Base-by-base conservation (phyloP, 495 filamentous ascomycete genomes). In the Tuber aestivum region DNA sequence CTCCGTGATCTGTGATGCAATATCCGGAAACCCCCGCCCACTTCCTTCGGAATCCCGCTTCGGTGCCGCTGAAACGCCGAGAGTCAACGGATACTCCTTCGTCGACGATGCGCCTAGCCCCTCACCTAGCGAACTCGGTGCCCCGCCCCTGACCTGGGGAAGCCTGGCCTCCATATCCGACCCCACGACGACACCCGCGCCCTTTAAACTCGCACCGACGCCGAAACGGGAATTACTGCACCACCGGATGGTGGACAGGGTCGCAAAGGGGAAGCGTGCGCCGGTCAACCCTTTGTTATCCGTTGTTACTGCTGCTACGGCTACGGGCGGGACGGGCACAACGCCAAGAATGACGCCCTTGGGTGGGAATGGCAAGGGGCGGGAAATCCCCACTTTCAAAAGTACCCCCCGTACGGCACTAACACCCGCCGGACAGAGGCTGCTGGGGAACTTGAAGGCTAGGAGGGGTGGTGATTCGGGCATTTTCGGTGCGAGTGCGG, bases 11-110 rank as follows among this genome's bases (percentile, higher is more conserved):
- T 87, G 91, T 78, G 93, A 93, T 77, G 95, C 95, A 21, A 96
- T 99, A 79, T 89, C 91, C 3, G 94, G 95, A 20, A 89, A 88
- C 0, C 89, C 90, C 7, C 87, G 89, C 23, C 85, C 86, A 5
- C 88, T 87, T 3, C 88, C 89, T n/a, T 88, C 89, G 0, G 92
- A 97, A 80, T 87, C 88, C 12, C 84, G 84, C 3, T 86, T 85
- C 32, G 90, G 89, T n/a, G 86, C 85, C 3, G 89, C 86, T 32
- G 92, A 95, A 82, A 97, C 95, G 1, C 95, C 95, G 0, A 87
- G 93, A 3, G 93, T 98, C 0, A 93, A 93, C 74, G 95, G 95
- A 35, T 99, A 97, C 81, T 89, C 92, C 4, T 98, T 97, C 83
- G 95, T 99, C 65, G 94, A 97, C 78, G 92, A 96, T 79, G 91